phyloP scores from a whole-genome alignment of 495 filamentous ascomycete species.

The Rostrohypoxylon terebratum region DNA sequence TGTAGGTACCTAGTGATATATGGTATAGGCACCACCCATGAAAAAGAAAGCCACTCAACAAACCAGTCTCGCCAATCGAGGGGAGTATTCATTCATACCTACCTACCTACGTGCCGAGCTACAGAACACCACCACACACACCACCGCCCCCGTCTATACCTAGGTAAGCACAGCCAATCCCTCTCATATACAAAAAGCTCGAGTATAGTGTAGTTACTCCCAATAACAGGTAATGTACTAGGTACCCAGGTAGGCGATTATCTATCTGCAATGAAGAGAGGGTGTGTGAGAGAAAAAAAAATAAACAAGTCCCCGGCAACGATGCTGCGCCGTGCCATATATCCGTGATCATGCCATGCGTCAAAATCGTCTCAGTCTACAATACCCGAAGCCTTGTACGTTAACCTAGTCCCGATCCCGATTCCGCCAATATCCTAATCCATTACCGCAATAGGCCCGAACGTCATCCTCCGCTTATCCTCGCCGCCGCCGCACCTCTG shows the following conservation, averaged over 20 bases:
- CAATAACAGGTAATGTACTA: background rate
- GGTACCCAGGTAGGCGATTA: background rate
- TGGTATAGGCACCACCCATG: background rate
- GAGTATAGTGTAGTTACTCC: background rate
- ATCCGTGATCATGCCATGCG: slow-evolving; percentile 9
- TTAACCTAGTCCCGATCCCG: background rate
- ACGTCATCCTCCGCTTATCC: slow-evolving; percentile 10
- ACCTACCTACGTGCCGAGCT: background rate
- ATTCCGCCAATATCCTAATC: background rate
- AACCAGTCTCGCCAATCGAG: background rate
- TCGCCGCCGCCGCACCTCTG: background rate
- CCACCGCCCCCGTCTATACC: background rate
- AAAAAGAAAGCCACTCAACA: background rate
- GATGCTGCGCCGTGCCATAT: slow-evolving; percentile 3
- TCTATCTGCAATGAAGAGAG: background rate
- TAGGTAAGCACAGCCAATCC: background rate
- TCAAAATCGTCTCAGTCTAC: slow-evolving; percentile 3
- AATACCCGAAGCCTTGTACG: background rate
- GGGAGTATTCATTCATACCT: background rate
- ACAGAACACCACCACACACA: background rate
- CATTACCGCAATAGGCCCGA: background rate
- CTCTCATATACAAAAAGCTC: background rate
- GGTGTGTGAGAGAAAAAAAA: background rate
- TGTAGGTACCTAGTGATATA: no score
- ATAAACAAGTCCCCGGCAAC: background rate